These are phyloP conservation scores for Xylaria grammica DNA, from an alignment of 495 filamentous ascomycete genomes.

Conservation along the genomic window DNA sequence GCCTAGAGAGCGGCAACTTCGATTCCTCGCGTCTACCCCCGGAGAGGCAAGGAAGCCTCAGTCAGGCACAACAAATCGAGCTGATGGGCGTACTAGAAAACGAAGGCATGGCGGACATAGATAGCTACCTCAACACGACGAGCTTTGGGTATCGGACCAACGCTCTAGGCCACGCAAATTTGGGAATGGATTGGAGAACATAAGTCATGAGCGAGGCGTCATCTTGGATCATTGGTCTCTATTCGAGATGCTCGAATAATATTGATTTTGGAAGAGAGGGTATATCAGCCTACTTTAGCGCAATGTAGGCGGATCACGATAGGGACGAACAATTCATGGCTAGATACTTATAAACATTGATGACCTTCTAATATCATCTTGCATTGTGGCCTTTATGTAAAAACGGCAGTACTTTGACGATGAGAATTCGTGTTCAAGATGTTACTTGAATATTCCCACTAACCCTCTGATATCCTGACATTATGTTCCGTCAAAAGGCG, in stretches of 20 bases:
- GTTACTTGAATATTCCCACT: background rate
- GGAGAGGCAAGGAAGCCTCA: slow-evolving; percentile 66
- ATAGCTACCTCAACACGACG: slow-evolving; percentile 61
- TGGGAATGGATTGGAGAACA: slow-evolving; percentile 31
- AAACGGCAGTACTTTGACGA: too few species aligned
- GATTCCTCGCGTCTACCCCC: slow-evolving; percentile 36
- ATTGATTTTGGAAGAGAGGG: background rate
- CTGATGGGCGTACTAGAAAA: slow-evolving; percentile 70
- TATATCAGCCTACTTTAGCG: background rate
- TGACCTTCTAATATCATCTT: background rate
- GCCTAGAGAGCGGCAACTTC: slow-evolving; percentile 28
- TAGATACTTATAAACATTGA: background rate
- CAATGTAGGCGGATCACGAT: background rate
- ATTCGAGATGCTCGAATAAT: background rate
- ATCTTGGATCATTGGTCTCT: slow-evolving; percentile 2
- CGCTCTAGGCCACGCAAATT: slow-evolving; percentile 27
- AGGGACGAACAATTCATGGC: slow-evolving; percentile 4
- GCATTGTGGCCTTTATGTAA: background rate
- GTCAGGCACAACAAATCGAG: slow-evolving; percentile 72
- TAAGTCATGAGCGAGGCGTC: slow-evolving; percentile 23
- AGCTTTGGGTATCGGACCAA: slow-evolving; percentile 26
- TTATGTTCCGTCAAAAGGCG: too few species aligned
- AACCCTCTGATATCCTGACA: too few species aligned
- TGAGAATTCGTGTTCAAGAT: too few species aligned
- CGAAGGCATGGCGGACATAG: slow-evolving; percentile 67